Evolutionary conservation across 78 protist species (phyloP).

Genomic region (Speleostelium caveatum): DNA sequence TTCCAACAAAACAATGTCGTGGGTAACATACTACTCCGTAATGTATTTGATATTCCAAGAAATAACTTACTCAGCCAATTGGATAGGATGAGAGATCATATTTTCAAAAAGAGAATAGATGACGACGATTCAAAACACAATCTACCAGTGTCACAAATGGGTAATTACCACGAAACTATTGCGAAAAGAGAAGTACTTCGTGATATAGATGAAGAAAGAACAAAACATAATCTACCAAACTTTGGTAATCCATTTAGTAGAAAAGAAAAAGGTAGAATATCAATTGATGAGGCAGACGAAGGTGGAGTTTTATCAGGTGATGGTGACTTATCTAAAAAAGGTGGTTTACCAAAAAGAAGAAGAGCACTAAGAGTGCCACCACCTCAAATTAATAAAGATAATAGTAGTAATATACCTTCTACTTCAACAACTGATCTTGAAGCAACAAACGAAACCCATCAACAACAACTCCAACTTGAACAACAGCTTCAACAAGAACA

Average conservation of each 20-base stretch:
- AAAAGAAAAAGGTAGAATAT: conserved; percentile 63
- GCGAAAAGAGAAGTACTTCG: conserved; percentile 27
- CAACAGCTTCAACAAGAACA: background rate
- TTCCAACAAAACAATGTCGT: background rate
- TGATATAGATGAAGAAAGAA: conserved; percentile 71
- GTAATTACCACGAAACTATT: conserved; percentile 69
- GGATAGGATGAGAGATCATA: conserved; percentile 53
- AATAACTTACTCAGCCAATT: conserved; percentile 17
- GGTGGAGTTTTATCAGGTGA: background rate
- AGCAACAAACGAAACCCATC: background rate
- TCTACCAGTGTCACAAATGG: conserved; percentile 80
- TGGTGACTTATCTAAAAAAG: background rate
- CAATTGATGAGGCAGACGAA: conserved; percentile 78
- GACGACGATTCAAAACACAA: conserved; percentile 41
- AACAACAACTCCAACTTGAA: background rate
- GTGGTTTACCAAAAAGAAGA: background rate
- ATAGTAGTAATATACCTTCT: background rate
- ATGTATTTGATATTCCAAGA: conserved; percentile 76
- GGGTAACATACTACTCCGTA: conserved; percentile 12
- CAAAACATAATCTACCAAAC: conserved; percentile 34
- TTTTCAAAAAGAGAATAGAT: conserved; percentile 29
- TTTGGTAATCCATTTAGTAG: conserved; percentile 86
- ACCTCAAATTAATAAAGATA: background rate
- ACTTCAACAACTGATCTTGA: background rate
- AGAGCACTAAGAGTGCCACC: background rate